Base-by-base conservation (phyloP, 2,329 filamentous ascomycete species). In the Cytospora piceicola region DNA sequence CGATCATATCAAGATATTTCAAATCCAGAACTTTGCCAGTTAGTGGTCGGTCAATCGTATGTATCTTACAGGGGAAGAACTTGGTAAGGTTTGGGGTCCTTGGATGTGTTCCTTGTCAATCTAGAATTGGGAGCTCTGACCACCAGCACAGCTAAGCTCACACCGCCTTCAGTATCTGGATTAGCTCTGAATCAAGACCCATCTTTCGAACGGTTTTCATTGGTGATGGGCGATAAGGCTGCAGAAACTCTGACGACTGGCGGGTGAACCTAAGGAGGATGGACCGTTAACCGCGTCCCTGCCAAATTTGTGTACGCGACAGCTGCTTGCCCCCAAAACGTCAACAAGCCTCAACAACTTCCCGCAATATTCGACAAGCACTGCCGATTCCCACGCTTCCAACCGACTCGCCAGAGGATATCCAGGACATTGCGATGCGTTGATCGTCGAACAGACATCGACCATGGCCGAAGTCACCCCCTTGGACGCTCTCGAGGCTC, bases 401-500 rank as follows among this genome's bases (percentile, higher is more conserved):
- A 36, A 42, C 24, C 17, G 30, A 52, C 42, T 46, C 30, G 63
- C 34, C 22, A 24, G 24, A 51, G 36, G 22, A 27, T 22, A 14
- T 29, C 11, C 32, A 58, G 60, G 52, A 39, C 30, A 57, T 55
- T 61, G 66, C 65, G 55, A 71, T 65, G 63, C 59, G 53, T 54
- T 59, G 64, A 51, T 39, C 34, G 30, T 54, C 60, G 27, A 60
- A 42, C 30, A 55, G 27, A 61, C 55, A 15, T 66, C 64, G 64
- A 80, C 73, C 70, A 94, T 95, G 92, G 88, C 90, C 76, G 89
- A 90, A 74, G 81, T 87, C 75, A 88, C 88, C 76, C 87, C 85
- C 74, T 84, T 96, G 74, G 89, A 90, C 74, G 87, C 88, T 78
- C 87, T 98, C 73, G 89, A 94, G 80, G 89, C 88, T 77, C 88